Percentiles rank a stretch among this genome's conserved stretches.
phyloP scores from a whole-genome alignment of 1,284 basidiomycete species.

The Trichosporon inkin region DNA sequence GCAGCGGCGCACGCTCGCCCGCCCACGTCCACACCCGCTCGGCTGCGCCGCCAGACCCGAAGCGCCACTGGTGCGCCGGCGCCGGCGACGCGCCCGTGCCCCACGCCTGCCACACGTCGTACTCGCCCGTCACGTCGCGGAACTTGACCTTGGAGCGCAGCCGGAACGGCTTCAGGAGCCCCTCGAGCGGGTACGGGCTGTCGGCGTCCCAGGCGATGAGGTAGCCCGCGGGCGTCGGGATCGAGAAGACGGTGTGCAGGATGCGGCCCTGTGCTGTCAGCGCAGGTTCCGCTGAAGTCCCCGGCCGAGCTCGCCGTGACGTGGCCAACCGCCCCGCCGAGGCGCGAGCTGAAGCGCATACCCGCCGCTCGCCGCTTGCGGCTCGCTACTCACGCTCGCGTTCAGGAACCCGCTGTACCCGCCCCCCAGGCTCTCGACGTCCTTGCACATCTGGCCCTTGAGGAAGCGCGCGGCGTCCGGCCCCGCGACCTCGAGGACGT shows the following conservation, averaged over 20 bases:
- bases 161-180: constrained; percentile 61
- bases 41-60: constrained; percentile 43
- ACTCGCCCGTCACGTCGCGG: constrained; percentile 67
- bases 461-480: constrained; percentile 79
- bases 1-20: constrained; percentile 19
- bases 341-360: too few relatives aligned
- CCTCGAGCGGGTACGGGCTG: constrained; percentile 59
- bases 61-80: constrained; percentile 31
- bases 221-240: constrained; percentile 53
- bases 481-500: constrained; percentile 71
- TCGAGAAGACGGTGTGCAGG: constrained; percentile 81
- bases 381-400: constrained; percentile 62
- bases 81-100: constrained; percentile 40
- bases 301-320: too few relatives aligned
- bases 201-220: constrained; percentile 56
- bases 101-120: constrained; percentile 78
- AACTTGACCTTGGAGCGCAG: constrained; percentile 85
- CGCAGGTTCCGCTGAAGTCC: too few relatives aligned
- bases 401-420: constrained; percentile 80
- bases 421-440: constrained; percentile 56
- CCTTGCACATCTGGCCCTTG: constrained; percentile 71
- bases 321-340: too few relatives aligned
- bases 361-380: too few relatives aligned
- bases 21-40: constrained; percentile 43
- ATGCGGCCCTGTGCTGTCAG: constrained; percentile 69